A percentile compares a stretch with the other conserved stretches of the same genome.
phyloP scores from a whole-genome alignment of 441 rosid genomes.

The Pelargonium citronellum region DNA sequence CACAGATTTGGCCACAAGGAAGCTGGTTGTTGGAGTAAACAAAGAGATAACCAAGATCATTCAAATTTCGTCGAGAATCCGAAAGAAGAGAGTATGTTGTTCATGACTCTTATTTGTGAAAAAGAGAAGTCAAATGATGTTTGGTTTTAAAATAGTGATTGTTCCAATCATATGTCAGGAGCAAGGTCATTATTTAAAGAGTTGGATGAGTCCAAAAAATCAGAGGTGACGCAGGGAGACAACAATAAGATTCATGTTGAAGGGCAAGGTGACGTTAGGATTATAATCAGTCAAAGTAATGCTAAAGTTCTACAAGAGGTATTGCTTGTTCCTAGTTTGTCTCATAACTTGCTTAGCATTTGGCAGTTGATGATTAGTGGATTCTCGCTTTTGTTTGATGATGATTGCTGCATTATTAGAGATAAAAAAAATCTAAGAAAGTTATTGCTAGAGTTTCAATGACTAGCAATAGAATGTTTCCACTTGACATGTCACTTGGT shows the following conservation, averaged over 20 bases:
- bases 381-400: too few relatives aligned
- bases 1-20: background rate
- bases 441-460: too few relatives aligned
- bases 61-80: background rate
- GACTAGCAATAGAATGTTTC: too few relatives aligned
- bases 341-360: too few relatives aligned
- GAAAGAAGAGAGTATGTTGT: background rate
- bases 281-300: background rate
- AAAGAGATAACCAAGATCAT: background rate
- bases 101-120: background rate
- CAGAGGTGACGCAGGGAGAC: background rate
- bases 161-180: constrained; percentile 7
- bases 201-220: constrained; percentile 2
- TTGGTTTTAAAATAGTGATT: background rate
- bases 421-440: too few relatives aligned
- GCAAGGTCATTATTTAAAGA: background rate
- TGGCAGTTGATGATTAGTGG: too few relatives aligned
- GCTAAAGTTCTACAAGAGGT: too few relatives aligned
- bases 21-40: background rate
- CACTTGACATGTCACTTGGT: too few relatives aligned
- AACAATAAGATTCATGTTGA: constrained; percentile 1
- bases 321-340: too few relatives aligned
- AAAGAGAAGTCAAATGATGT: background rate
- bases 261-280: background rate
- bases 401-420: too few relatives aligned